Evolutionary conservation across 2,329 filamentous ascomycete genomes (phyloP), one percentile per base, ranked within the genome.

Genomic region (Botrytis byssoidea): DNA sequence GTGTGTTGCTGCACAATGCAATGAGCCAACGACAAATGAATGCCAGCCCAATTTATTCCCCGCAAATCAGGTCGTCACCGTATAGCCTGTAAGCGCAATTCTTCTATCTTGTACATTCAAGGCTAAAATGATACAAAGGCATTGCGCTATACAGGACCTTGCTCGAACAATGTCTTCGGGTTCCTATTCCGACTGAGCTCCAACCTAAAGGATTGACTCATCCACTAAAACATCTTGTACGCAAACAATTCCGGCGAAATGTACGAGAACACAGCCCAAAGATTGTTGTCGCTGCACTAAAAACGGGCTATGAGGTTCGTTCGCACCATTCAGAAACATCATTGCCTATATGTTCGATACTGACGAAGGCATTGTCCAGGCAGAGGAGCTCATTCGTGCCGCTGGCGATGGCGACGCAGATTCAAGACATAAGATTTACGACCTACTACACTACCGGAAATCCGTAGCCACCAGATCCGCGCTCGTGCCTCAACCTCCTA

Each of bases 141-240:
- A 86, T 93, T 76, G 91, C 92, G 69, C 88, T 95, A 67, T 95
- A 91, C 83, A 88, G 91, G 75, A 89, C 91, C 51, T 88, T 95
- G 72, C 83, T 94, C 70, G 85, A 85, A 75, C 86, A 89, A 82
- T 89, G 86, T 74, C 81, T 83, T 44, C 83, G 82, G 59, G 82
- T 92, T 48, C 83, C 86, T 1, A 82, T 93, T 2, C 86, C 88
- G 1, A 78, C 84, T 79, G 83, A 88, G 65, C 79, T 87, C 32
- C 78, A 80, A 10, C 75, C 78, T 1, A 80, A 76, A 70, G 80
- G 79, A 71, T 68, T 74, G 61, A 32, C 78, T 59, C 77, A 80
- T 74, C 87, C 88, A 0, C 82, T 93, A 71, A 83, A 84, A 70
- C 85, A 88, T 73, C 83, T 92, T 7, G 83, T 94, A 64, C 87